phyloP scores from a whole-genome alignment of 441 rosid genomes.

The Jatropha multifida region DNA sequence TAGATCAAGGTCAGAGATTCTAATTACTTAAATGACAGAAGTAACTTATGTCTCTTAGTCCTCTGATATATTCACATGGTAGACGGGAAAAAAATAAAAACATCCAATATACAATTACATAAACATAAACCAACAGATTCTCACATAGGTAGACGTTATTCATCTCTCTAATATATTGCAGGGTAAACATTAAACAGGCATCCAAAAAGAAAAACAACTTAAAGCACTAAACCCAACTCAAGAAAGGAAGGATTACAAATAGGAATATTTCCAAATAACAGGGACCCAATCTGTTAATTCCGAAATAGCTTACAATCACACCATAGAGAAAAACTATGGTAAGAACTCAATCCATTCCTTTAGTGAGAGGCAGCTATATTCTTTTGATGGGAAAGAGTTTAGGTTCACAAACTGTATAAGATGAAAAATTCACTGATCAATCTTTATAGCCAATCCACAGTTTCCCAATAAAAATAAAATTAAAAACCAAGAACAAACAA shows the following conservation, averaged over 20 bases:
- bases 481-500: neutral
- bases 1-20: too few relatives aligned
- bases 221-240: neutral
- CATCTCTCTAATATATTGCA: neutral
- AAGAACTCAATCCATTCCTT: neutral
- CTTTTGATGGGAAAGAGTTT: neutral
- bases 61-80: too few relatives aligned
- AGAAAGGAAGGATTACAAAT: neutral
- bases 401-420: neutral
- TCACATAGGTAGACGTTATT: neutral
- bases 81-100: too few relatives aligned
- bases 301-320: neutral
- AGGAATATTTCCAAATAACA: neutral
- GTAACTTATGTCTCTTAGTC: too few relatives aligned
- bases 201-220: neutral
- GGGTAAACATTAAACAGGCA: neutral
- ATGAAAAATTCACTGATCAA: neutral
- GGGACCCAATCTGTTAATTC: neutral
- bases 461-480: neutral
- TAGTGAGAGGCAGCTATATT: neutral
- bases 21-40: too few relatives aligned
- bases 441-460: neutral
- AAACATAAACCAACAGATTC: neutral
- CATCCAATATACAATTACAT: too few relatives aligned
- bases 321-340: neutral